phyloP scores from a whole-genome alignment of 2,329 filamentous ascomycete species.

The Cercospora sp. region DNA sequence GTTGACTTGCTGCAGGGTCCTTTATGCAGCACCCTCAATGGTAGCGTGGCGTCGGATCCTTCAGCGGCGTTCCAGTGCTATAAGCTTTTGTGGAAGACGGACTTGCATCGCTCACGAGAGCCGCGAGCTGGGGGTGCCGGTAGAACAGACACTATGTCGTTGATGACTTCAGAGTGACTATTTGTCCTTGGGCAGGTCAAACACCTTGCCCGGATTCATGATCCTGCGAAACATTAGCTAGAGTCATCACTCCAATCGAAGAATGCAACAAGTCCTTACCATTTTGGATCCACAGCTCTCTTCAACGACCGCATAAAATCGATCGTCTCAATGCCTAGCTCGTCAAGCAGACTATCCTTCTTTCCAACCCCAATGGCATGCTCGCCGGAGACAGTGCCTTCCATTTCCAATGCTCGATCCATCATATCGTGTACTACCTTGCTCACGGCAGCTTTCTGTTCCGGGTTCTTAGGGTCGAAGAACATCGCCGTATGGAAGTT shows the following conservation, averaged over 20 bases:
- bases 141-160: neutral
- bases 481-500: slow-evolving; percentile 95
- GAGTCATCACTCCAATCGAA: neutral
- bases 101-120: no score
- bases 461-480: slow-evolving; percentile 70
- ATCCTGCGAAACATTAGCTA: slow-evolving; percentile 5
- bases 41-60: neutral
- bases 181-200: slow-evolving; percentile 15
- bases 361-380: slow-evolving; percentile 30
- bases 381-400: slow-evolving; percentile 61
- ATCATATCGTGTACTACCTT: slow-evolving; percentile 85
- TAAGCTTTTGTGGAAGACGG: neutral
- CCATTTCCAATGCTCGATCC: slow-evolving; percentile 85
- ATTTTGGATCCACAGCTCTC: slow-evolving; percentile 24
- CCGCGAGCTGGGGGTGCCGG: neutral
- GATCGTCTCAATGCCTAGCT: slow-evolving; percentile 25
- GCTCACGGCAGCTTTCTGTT: slow-evolving; percentile 74
- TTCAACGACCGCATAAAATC: slow-evolving; percentile 27
- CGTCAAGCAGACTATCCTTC: slow-evolving; percentile 25
- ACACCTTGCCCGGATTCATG: slow-evolving; percentile 29
- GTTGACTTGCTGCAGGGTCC: neutral
- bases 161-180: neutral
- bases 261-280: neutral
- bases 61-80: neutral
- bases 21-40: neutral